Evolutionary conservation across 441 rosid species (phyloP).

Genomic region (Erodium moschatum): DNA sequence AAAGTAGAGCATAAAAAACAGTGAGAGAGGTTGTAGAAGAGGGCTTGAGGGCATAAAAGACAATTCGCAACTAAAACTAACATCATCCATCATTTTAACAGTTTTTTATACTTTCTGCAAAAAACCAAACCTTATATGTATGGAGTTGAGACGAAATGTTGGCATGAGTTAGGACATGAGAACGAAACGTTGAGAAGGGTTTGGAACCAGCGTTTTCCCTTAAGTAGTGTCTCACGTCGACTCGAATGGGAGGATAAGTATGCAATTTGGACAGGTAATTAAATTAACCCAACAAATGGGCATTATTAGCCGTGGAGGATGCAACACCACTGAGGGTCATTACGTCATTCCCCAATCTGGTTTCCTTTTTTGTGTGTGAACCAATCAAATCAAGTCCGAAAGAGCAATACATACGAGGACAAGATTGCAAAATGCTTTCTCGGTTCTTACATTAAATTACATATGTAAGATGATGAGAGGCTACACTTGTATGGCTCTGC

Average conservation of each 20-base stretch:
- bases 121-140: too few relatives aligned
- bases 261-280: not conserved
- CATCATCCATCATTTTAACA: too few relatives aligned
- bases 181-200: too few relatives aligned
- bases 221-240: not conserved
- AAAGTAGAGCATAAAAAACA: too few relatives aligned
- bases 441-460: not conserved
- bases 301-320: not conserved
- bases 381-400: not conserved
- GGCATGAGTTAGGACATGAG: too few relatives aligned
- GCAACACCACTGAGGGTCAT: not conserved
- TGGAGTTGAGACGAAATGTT: too few relatives aligned
- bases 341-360: not conserved
- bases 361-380: not conserved
- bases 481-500: not conserved
- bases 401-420: not conserved
- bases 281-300: not conserved
- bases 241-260: not conserved
- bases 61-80: too few relatives aligned
- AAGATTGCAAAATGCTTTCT: not conserved
- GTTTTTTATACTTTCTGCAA: too few relatives aligned
- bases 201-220: too few relatives aligned
- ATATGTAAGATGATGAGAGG: not conserved
- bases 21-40: too few relatives aligned
- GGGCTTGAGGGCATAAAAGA: too few relatives aligned